Conservation (phyloP, 768 basidiomycete species). For the Austroboletus eburneus region DNA sequence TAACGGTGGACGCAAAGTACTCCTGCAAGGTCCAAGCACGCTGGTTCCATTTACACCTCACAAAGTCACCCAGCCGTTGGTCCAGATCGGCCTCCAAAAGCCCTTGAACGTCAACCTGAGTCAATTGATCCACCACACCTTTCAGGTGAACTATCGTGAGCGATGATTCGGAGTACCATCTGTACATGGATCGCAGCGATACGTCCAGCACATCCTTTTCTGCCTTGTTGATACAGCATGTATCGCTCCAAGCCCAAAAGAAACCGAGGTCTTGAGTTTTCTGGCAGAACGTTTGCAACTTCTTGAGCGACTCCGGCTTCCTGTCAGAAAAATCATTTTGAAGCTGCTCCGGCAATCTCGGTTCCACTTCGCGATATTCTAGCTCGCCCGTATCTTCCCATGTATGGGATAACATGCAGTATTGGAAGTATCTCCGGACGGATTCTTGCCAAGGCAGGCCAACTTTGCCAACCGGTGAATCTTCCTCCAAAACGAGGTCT, state of each 20-base stretch:
- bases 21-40: constrained; percentile 23
- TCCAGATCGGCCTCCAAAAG: background rate
- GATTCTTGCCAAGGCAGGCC: background rate
- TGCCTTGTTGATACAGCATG: constrained; percentile 25
- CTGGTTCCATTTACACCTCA: constrained; percentile 19
- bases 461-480: background rate
- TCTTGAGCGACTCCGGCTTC: background rate
- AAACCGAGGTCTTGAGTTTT: constrained; percentile 7
- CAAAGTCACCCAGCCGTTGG: constrained; percentile 3
- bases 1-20: constrained; percentile 17
- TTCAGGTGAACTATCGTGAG: constrained; percentile 24
- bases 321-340: background rate
- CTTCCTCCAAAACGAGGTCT: constrained; percentile 1
- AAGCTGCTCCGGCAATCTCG: constrained; percentile 5
- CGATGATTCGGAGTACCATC: constrained; percentile 22
- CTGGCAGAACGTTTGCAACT: constrained; percentile 14
- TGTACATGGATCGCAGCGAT: constrained; percentile 24
- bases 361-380: background rate
- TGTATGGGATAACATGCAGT: constrained; percentile 18
- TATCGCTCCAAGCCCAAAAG: constrained; percentile 24
- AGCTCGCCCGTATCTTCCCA: constrained; percentile 16
- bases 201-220: constrained; percentile 9
- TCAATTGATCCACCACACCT: too few relatives aligned
- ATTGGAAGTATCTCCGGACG: constrained; percentile 12
- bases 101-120: background rate